Evolutionary conservation across 805 yeast genomes (phyloP), one percentile per base, ranked within the genome.

Genomic region (Cephaloascus albidus): DNA sequence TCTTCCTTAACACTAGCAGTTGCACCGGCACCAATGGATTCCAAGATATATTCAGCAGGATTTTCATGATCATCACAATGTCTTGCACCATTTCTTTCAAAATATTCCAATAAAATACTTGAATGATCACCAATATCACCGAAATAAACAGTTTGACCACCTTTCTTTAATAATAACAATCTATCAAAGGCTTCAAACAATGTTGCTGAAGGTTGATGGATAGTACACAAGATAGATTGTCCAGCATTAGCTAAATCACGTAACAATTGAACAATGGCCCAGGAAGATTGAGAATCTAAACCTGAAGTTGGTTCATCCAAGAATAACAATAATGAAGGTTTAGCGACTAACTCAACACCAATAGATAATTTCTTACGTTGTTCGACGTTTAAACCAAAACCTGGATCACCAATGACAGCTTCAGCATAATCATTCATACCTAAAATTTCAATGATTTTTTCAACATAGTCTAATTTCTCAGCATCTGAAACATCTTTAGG

Each of bases 381-480:
- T 42, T 65, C 70, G 15, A 65, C 64, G 18, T 61, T 60, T 36
- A 67, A 50, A 37, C 63, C 93, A 53, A 76, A 75, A 51, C 90
- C 90, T 38, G 80, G 73, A 47, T 71, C 75, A 59, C 93, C 93
- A 44, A 83, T 85, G 44, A 81, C 66, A n/a, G 93, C 89, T 55
- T 83, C 87, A 20, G 86, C 80, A 48, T 81, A 82, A 20, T 66
- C 59, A 44, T 62, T 63, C 89, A 83, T 83, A 51, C 81, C 87
- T 44, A 83, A 65, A 39, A 84, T 59, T 35, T 70, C 69, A 47
- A 83, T 75, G 40, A 82, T 74, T 40, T 79, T 74, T 45, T 82
- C 87, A 41, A 81, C 88, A 53, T 83, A 83, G 1, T 62, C 78
- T 39, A 69, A 56, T 57, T 83, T 83, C 49, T 83, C 89, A 38